These are phyloP conservation scores for Trichoderma asperelloides DNA, from an alignment of 495 filamentous ascomycete genomes.

Conservation along the genomic window DNA sequence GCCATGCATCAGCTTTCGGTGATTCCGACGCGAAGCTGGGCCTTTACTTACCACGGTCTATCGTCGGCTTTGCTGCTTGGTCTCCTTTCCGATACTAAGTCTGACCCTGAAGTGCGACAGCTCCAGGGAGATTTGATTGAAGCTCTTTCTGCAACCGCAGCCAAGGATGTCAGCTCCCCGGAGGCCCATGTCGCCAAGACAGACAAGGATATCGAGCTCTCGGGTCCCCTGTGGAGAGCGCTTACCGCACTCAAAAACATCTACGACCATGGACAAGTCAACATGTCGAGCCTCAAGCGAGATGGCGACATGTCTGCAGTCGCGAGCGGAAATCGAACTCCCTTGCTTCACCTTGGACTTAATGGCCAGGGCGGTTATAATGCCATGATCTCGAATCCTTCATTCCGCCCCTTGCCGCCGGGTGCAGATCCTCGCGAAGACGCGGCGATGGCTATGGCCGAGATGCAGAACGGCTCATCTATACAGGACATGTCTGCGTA, in stretches of 20 bases:
- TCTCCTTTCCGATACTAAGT: constrained; percentile 52
- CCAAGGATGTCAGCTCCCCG: constrained; percentile 40
- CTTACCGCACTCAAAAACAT: constrained; percentile 47
- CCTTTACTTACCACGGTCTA: constrained; percentile 55
- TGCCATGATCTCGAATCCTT: constrained; percentile 6
- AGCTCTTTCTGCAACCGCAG: constrained; percentile 46
- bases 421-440: constrained; percentile 42
- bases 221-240: constrained; percentile 43
- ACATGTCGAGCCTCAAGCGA: constrained; percentile 29
- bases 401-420: constrained; percentile 21
- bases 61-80: constrained; percentile 57
- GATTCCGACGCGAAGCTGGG: constrained; percentile 57
- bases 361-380: not conserved
- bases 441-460: constrained; percentile 47
- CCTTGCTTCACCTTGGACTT: constrained; percentile 17
- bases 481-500: constrained; percentile 28
- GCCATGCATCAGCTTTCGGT: constrained; percentile 59
- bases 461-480: constrained; percentile 39
- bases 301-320: constrained; percentile 31
- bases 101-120: constrained; percentile 45
- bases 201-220: constrained; percentile 46
- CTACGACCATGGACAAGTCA: constrained; percentile 45
- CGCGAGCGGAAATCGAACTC: constrained; percentile 27
- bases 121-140: constrained; percentile 47
- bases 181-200: constrained; percentile 36